Conservation (phyloP, 2,329 filamentous ascomycete species). For the Cercospora beticola region DNA sequence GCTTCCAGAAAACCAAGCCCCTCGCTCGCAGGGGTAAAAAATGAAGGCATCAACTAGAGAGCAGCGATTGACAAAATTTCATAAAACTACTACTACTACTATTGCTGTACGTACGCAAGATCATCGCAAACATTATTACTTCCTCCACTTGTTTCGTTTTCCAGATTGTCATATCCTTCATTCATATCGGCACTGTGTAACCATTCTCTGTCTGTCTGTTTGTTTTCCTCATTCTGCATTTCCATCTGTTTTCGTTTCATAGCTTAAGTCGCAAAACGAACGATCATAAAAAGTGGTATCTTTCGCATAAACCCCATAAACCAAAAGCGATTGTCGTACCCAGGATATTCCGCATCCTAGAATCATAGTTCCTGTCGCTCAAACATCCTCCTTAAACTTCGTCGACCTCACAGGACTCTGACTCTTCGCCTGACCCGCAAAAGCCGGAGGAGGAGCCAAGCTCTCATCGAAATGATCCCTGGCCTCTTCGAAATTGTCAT, state of each 20-base stretch:
- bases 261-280: background rate
- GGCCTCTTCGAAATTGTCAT: constrained; percentile 55
- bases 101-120: background rate
- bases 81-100: background rate
- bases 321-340: background rate
- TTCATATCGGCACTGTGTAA: background rate
- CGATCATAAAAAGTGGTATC: background rate
- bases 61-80: background rate
- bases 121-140: background rate
- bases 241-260: background rate
- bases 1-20: too few species aligned
- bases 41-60: too few species aligned
- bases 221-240: background rate
- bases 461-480: constrained; percentile 52
- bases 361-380: too few species aligned
- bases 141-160: background rate
- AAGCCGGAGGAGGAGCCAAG: constrained; percentile 44
- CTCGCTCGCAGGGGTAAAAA: too few species aligned
- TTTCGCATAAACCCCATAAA: background rate
- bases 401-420: constrained; percentile 53
- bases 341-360: constrained; percentile 43
- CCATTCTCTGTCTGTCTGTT: background rate
- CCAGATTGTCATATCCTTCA: too few species aligned
- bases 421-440: constrained; percentile 39
- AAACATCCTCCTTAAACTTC: constrained; percentile 59